phyloP scores from a whole-genome alignment of 2,329 filamentous ascomycete genomes.

The Aspergillus cejpii region DNA sequence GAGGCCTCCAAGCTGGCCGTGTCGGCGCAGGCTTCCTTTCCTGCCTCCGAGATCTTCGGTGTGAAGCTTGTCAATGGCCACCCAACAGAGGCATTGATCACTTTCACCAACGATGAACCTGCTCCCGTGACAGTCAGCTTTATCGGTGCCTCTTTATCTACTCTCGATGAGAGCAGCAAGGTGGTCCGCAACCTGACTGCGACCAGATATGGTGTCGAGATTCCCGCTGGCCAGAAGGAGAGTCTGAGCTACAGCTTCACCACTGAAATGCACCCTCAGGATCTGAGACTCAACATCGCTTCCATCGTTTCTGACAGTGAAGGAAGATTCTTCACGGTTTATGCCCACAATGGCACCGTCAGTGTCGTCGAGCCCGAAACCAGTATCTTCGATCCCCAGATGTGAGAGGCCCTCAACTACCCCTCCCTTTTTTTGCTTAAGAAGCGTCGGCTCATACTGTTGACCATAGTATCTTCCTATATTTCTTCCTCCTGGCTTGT shows the following conservation, averaged over 20 bases:
- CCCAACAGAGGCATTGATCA: conserved; percentile 72
- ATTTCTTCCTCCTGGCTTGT: conserved; percentile 74
- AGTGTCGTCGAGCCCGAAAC: conserved; percentile 83
- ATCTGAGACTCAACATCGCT: conserved; percentile 69
- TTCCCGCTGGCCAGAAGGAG: conserved; percentile 69
- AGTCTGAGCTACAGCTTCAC: conserved; percentile 75
- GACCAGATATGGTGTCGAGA: conserved; percentile 63
- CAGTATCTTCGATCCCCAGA: conserved; percentile 89
- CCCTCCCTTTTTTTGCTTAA: neutral
- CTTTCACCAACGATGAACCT: conserved; percentile 77
- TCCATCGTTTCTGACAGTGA: conserved; percentile 64
- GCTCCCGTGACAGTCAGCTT: conserved; percentile 67
- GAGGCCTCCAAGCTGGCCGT: conserved; percentile 55
- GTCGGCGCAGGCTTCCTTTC: conserved; percentile 53
- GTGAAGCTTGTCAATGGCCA: conserved; percentile 93
- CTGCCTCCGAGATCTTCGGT: conserved; percentile 73
- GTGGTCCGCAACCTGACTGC: conserved; percentile 81
- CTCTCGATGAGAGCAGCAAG: conserved; percentile 50
- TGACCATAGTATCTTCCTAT: conserved; percentile 78
- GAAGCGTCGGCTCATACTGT: conserved; percentile 5
- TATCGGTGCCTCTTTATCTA: conserved; percentile 66
- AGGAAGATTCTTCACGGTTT: conserved; percentile 66
- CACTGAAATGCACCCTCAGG: conserved; percentile 87
- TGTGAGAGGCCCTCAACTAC: conserved; percentile 53
- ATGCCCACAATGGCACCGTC: conserved; percentile 74